A percentile compares a stretch with the other conserved stretches of the same genome.
These are phyloP conservation scores for Yamadazyma songkhlaensis DNA, from an alignment of 1,139 yeast genomes.

Conservation along the genomic window DNA sequence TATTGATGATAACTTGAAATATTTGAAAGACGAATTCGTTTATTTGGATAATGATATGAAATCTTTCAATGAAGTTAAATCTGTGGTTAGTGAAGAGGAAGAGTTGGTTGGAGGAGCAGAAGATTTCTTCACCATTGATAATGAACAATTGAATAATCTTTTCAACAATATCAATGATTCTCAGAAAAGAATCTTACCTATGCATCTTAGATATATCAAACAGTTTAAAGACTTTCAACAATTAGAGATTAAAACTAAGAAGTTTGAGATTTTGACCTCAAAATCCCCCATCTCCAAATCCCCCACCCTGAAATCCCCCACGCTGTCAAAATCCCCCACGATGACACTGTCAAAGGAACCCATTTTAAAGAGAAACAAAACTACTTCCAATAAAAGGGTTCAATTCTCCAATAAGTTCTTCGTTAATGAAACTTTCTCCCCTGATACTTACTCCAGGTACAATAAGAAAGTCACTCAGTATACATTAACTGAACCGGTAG, in stretches of 20 bases:
- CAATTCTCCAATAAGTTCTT: constrained; percentile 42
- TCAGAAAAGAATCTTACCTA: constrained; percentile 32
- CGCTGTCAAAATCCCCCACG: too few species aligned
- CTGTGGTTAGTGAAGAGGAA: constrained; percentile 2
- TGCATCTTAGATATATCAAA: constrained; percentile 36
- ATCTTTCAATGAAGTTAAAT: constrained; percentile 11
- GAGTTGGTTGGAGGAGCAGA: constrained; percentile 14
- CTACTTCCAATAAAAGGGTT: constrained; percentile 23
- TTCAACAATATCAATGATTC: constrained; percentile 26
- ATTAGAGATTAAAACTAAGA: constrained; percentile 31
- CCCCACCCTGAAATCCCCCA: too few species aligned
- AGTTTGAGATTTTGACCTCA: constrained; percentile 28
- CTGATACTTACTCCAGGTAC: constrained; percentile 48
- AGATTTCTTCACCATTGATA: constrained; percentile 21
- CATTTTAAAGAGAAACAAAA: constrained; percentile 14
- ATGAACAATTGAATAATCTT: constrained; percentile 28
- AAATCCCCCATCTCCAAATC: too few species aligned
- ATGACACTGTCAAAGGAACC: too few species aligned
- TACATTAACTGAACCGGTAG: constrained; percentile 43
- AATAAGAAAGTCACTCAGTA: constrained; percentile 53
- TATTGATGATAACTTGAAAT: constrained; percentile 35
- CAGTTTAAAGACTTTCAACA: constrained; percentile 39
- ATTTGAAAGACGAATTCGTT: constrained; percentile 28
- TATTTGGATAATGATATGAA: constrained; percentile 22
- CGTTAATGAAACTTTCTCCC: constrained; percentile 48